These are phyloP conservation scores for Zygosaccharomyces siamensis DNA, from an alignment of 805 yeast genomes.

Conservation along the genomic window DNA sequence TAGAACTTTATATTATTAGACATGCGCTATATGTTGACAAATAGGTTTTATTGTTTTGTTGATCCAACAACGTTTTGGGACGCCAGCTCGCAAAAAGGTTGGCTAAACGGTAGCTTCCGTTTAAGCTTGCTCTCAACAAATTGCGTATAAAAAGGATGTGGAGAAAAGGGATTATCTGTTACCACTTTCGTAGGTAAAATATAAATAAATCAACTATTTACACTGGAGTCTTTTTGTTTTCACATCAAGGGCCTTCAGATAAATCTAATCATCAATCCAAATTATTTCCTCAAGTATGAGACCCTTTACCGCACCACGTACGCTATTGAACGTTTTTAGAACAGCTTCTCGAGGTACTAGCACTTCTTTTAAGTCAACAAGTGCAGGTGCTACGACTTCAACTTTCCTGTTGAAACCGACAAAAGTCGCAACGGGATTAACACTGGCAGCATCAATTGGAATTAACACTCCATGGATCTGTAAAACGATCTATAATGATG, in stretches of 20 bases:
- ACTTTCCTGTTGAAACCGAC: not conserved
- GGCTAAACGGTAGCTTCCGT: not conserved
- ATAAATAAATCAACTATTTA: not conserved
- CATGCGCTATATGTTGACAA: conserved; percentile 2
- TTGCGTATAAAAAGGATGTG: conserved; percentile 3
- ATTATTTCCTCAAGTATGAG: conserved; percentile 3
- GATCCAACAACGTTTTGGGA: not conserved
- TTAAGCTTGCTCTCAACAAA: not conserved
- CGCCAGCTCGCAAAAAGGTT: conserved; percentile 1
- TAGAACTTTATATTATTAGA: conserved; percentile 2
- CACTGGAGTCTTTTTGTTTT: no score
- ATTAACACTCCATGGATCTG: conserved; percentile 14
- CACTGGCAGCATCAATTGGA: conserved; percentile 13
- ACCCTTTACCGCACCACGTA: conserved; percentile 8
- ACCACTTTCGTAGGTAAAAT: no score
- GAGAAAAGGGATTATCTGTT: not conserved
- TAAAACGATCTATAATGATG: conserved; percentile 17
- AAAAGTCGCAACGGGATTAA: conserved; percentile 9
- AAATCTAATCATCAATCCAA: not conserved
- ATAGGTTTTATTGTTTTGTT: conserved; percentile 3
- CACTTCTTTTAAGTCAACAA: not conserved
- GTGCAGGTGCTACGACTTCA: not conserved
- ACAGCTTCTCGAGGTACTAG: conserved; percentile 2
- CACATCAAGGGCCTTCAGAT: not conserved
- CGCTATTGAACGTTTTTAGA: conserved; percentile 7